Conservation (phyloP, 2,329 filamentous ascomycete genomes). For the Pezicula carpinea region DNA sequence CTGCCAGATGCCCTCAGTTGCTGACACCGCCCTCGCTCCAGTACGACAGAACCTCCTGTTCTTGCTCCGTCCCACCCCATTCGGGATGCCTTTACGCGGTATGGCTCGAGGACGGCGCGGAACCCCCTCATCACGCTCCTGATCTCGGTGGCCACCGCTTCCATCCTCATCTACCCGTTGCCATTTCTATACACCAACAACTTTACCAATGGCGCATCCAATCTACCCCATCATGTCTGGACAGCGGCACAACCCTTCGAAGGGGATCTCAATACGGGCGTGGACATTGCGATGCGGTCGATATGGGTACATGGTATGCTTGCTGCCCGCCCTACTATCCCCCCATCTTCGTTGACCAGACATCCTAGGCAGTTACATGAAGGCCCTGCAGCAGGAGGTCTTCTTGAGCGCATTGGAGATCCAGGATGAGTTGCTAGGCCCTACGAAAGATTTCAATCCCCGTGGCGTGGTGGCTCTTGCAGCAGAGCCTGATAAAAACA, state of each 20-base stretch:
- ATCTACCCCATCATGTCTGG: slow-evolving; percentile 76
- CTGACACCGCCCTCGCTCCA: slow-evolving; percentile 31
- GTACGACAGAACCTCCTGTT: slow-evolving; percentile 69
- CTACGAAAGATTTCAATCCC: slow-evolving; percentile 51
- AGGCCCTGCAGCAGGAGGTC: slow-evolving; percentile 62
- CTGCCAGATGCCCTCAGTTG: background rate
- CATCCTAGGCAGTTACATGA: slow-evolving; percentile 59
- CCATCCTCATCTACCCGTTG: slow-evolving; percentile 68
- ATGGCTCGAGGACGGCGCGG: slow-evolving; percentile 65
- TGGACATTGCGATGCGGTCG: slow-evolving; percentile 77
- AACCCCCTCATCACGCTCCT: slow-evolving; percentile 73
- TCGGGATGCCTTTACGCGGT: slow-evolving; percentile 59
- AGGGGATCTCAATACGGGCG: slow-evolving; percentile 42
- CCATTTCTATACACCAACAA: slow-evolving; percentile 71
- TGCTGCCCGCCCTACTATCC: background rate
- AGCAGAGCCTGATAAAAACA: slow-evolving; percentile 4
- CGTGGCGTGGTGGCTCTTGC: slow-evolving; percentile 26
- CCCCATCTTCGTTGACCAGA: slow-evolving; percentile 8
- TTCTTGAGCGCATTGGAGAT: slow-evolving; percentile 63
- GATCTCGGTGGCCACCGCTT: slow-evolving; percentile 66
- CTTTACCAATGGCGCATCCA: slow-evolving; percentile 65
- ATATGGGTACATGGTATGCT: slow-evolving; percentile 68
- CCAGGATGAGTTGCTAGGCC: slow-evolving; percentile 64
- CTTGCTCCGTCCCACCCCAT: slow-evolving; percentile 62
- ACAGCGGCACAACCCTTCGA: slow-evolving; percentile 64